phyloP scores from a whole-genome alignment of 805 yeast species.

The Kuraishia borneana region DNA sequence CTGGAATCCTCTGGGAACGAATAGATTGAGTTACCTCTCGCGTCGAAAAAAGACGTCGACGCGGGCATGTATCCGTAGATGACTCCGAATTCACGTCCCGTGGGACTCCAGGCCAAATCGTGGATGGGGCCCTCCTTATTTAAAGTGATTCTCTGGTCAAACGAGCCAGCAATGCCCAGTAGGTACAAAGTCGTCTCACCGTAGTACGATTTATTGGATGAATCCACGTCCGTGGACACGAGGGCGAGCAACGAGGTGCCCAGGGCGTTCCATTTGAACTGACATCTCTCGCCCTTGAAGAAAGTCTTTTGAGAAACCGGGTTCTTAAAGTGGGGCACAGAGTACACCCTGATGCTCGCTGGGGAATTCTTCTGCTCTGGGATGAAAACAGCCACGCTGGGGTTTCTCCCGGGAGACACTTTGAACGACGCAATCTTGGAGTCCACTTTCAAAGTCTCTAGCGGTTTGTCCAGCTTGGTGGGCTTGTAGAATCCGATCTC shows the following conservation, averaged over 20 bases:
- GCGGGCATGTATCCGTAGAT: conserved; percentile 98
- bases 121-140: conserved; percentile 95
- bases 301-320: conserved; percentile 81
- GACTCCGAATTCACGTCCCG: conserved; percentile 94
- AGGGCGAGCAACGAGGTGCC: conserved; percentile 92
- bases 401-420: conserved; percentile 80
- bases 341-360: conserved; percentile 76
- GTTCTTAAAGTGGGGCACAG: conserved; percentile 61
- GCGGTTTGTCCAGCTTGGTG: conserved; percentile 32
- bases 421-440: conserved; percentile 39
- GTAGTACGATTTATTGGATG: conserved; percentile 87
- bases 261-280: conserved; percentile 82
- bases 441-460: conserved; percentile 46
- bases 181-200: conserved; percentile 92
- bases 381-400: conserved; percentile 81
- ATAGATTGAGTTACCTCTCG: conserved; percentile 81
- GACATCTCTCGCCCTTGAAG: conserved; percentile 92
- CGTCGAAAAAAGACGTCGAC: conserved; percentile 85
- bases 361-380: conserved; percentile 87
- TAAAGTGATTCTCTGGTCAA: conserved; percentile 78
- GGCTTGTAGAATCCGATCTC: conserved; percentile 63
- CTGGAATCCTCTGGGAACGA: conserved; percentile 79
- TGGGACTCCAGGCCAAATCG: conserved; percentile 95
- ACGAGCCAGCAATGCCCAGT: conserved; percentile 85
- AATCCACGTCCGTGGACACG: conserved; percentile 93